Evolutionary conservation across 805 yeast genomes (phyloP).

Genomic region (Candida fluviatilis): DNA sequence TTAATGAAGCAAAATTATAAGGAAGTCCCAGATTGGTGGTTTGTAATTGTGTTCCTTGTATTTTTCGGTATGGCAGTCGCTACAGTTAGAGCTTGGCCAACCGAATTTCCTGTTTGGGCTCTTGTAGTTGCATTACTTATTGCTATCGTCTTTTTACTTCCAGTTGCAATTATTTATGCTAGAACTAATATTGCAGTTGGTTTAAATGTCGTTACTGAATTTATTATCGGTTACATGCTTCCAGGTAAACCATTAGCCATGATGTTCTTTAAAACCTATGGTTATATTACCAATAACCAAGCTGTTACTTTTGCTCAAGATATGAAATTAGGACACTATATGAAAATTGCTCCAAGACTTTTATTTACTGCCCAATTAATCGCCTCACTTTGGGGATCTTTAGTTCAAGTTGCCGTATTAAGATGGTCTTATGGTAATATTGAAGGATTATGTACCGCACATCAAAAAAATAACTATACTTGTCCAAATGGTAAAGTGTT

Average conservation of each 20-base stretch:
- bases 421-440: slow-evolving; percentile 40
- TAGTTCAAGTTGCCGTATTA: slow-evolving; percentile 38
- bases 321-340: slow-evolving; percentile 42
- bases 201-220: slow-evolving; percentile 41
- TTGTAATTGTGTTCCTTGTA: slow-evolving; percentile 22
- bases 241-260: slow-evolving; percentile 47
- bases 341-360: slow-evolving; percentile 38
- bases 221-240: slow-evolving; percentile 40
- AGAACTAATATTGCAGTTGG: slow-evolving; percentile 31
- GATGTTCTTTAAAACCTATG: slow-evolving; percentile 46
- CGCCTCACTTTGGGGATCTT: slow-evolving; percentile 41
- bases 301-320: slow-evolving; percentile 48
- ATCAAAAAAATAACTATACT: slow-evolving; percentile 27
- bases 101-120: slow-evolving; percentile 42
- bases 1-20: slow-evolving; percentile 43
- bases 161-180: slow-evolving; percentile 29
- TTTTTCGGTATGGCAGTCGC: slow-evolving; percentile 33
- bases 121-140: slow-evolving; percentile 35
- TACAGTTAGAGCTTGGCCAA: slow-evolving; percentile 35
- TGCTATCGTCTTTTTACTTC: slow-evolving; percentile 36
- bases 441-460: slow-evolving; percentile 26
- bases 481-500: slow-evolving; percentile 41
- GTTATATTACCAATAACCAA: slow-evolving; percentile 46
- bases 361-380: slow-evolving; percentile 40
- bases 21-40: slow-evolving; percentile 46